Evolutionary conservation across 208 protist genomes (phyloP).

Genomic region (Leishmania mexicana): DNA sequence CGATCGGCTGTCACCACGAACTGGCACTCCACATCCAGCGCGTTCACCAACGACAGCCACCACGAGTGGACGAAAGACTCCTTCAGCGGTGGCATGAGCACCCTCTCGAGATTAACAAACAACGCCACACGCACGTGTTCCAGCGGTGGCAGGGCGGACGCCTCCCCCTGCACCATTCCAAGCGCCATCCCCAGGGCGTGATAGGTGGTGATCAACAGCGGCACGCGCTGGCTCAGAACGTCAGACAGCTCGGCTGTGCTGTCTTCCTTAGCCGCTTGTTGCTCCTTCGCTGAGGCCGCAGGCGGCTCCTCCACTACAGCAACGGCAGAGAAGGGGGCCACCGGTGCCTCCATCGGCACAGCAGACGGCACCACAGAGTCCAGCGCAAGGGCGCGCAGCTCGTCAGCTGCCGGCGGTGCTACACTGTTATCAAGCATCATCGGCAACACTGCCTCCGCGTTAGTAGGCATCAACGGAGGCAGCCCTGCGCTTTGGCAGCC

Average conservation of each 20-base stretch:
- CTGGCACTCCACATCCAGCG: conserved; percentile 84
- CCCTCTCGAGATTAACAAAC: conserved; percentile 48
- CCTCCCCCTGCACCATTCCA: conserved; percentile 28
- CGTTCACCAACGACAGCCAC: conserved; percentile 70
- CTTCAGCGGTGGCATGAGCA: conserved; percentile 47
- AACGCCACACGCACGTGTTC: conserved; percentile 62
- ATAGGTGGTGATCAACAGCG: conserved; percentile 58
- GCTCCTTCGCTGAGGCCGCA: neutral
- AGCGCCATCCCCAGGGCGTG: conserved; percentile 44
- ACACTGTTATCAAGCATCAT: neutral
- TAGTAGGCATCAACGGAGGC: neutral
- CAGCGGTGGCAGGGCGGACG: conserved; percentile 47
- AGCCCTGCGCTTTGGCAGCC: neutral
- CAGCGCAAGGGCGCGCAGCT: conserved; percentile 8
- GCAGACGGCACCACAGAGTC: neutral
- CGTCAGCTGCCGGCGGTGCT: conserved; percentile 1
- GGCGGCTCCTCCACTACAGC: neutral
- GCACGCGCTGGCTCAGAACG: conserved; percentile 42
- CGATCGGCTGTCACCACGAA: conserved; percentile 56
- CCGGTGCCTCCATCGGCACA: neutral
- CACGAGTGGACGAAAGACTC: conserved; percentile 26
- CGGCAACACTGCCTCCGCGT: conserved; percentile 1
- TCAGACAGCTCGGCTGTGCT: neutral
- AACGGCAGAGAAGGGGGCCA: neutral
- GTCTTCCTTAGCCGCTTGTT: neutral